Percentiles rank a stretch among this genome's conserved stretches.
These are phyloP conservation scores for Immersiella caudata DNA, from an alignment of 495 filamentous ascomycete species.

Conservation along the genomic window DNA sequence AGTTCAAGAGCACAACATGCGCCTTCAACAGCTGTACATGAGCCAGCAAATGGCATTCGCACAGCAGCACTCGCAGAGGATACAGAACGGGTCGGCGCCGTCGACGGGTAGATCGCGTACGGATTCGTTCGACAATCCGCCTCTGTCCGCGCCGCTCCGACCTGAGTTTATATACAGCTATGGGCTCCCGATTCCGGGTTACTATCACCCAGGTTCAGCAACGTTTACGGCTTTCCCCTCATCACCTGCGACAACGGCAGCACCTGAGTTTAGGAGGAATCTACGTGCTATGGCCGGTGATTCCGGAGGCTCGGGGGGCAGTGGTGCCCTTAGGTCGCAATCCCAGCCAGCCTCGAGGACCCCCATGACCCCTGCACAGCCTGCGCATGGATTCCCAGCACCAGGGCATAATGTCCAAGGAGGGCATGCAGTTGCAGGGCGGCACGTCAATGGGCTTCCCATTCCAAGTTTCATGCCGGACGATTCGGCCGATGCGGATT, in stretches of 20 bases:
- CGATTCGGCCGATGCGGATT: conserved; percentile 43
- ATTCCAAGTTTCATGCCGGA: conserved; percentile 55
- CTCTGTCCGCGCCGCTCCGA: conserved; percentile 53
- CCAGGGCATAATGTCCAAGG: conserved; percentile 37
- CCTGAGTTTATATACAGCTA: conserved; percentile 54
- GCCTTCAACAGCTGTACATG: conserved; percentile 29
- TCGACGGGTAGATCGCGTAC: conserved; percentile 52
- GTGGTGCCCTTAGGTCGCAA: conserved; percentile 56
- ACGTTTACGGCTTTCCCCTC: conserved; percentile 49
- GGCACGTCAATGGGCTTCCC: conserved; percentile 46
- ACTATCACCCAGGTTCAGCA: conserved; percentile 35
- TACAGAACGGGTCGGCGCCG: conserved; percentile 39
- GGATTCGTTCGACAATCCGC: conserved; percentile 57
- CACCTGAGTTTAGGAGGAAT: conserved; percentile 52
- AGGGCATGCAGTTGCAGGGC: conserved; percentile 34
- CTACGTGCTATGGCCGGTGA: conserved; percentile 47
- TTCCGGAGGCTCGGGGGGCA: conserved; percentile 40
- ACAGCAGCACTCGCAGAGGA: conserved; percentile 48
- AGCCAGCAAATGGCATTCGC: conserved; percentile 31
- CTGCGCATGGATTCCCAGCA: conserved; percentile 26
- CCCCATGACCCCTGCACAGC: conserved; percentile 29
- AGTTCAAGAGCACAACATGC: conserved; percentile 38
- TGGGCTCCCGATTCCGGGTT: conserved; percentile 32
- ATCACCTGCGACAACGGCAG: conserved; percentile 45
- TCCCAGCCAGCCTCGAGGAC: conserved; percentile 59